Evolutionary conservation across 345 rosid genomes (phyloP), one percentile per base, ranked within the genome.

Genomic region (Pugionium dolabratum): DNA sequence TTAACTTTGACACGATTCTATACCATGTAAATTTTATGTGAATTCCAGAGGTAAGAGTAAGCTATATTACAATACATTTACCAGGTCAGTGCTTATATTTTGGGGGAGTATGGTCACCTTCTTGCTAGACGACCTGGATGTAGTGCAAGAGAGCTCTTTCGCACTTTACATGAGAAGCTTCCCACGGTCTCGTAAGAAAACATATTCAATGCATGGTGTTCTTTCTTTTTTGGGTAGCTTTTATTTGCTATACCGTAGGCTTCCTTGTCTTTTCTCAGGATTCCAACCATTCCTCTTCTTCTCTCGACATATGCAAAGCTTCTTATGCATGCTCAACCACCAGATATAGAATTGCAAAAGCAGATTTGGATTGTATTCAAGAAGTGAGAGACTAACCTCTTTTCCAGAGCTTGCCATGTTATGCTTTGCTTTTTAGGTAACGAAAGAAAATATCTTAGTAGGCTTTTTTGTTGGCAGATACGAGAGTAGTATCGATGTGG

Each of bases 101-200:
- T 95, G 35, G 99, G 99, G 68, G 99, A 95, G 78, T 89, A 83
- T 77, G 81, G 99, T 78, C 98, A 95, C 84, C 95, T 95, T 78
- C 80, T 95, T 74, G 91, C 89, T 54, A 87, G 98, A 79, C 81
- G 90, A 60, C 96, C 98, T 71, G 97, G 99, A 33, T 95, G 99
- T 68, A 89, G 91, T 80, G 91, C 99, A 6, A 95, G 77, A 73
- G 99, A 95, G 66, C 86, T 95, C 76, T 95, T 91, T 75, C 75
- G 40, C 76, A 73, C 82, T 57, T 79, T 95, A 68, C 96, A 95
- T 65, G 99, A 95, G 72, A 95, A 95, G 84, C 97, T 89, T 75
- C 94, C 99, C 59, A 82, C 96, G 37, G 89, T 95, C 55, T 84
- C 96, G 99, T 95, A 89, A 95, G 98, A 25, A 59, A 54, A 46